phyloP scores from a whole-genome alignment of 1,284 basidiomycete species.

The Ceratobasidium papillatum region DNA sequence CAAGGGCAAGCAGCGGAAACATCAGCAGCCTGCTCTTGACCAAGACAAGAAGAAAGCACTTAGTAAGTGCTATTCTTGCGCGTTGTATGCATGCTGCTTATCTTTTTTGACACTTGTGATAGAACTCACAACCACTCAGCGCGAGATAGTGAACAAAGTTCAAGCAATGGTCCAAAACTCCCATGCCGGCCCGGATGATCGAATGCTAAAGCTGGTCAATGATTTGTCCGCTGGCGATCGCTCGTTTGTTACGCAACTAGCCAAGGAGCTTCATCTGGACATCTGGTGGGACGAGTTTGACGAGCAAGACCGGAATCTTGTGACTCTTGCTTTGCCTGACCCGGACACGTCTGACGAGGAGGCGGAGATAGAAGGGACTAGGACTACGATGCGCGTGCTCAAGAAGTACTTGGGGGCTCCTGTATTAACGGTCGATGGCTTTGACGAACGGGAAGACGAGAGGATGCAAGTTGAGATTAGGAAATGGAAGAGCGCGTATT shows the following conservation, averaged over 20 bases:
- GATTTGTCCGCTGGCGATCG: conserved; percentile 80
- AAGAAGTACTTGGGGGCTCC: conserved; percentile 89
- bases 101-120: not conserved
- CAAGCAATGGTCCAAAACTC: conserved; percentile 70
- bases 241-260: conserved; percentile 77
- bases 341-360: conserved; percentile 52
- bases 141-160: conserved; percentile 78
- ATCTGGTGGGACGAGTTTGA: conserved; percentile 92
- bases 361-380: conserved; percentile 64
- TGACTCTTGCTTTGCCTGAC: conserved; percentile 56
- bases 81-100: not conserved
- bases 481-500: conserved; percentile 92
- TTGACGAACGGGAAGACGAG: conserved; percentile 79
- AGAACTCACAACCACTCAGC: conserved; percentile 79
- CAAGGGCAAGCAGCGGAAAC: conserved; percentile 85
- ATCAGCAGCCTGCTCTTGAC: conserved; percentile 54
- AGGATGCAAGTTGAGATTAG: conserved; percentile 85
- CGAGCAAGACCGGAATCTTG: conserved; percentile 78
- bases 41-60: conserved; percentile 53
- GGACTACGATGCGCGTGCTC: conserved; percentile 80
- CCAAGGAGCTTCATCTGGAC: conserved; percentile 76
- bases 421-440: conserved; percentile 69
- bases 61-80: conserved; percentile 48
- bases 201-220: conserved; percentile 67
- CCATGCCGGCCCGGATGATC: conserved; percentile 40